Evolutionary conservation across 441 rosid species (phyloP).

Genomic region (Eutrema salsugineum): DNA sequence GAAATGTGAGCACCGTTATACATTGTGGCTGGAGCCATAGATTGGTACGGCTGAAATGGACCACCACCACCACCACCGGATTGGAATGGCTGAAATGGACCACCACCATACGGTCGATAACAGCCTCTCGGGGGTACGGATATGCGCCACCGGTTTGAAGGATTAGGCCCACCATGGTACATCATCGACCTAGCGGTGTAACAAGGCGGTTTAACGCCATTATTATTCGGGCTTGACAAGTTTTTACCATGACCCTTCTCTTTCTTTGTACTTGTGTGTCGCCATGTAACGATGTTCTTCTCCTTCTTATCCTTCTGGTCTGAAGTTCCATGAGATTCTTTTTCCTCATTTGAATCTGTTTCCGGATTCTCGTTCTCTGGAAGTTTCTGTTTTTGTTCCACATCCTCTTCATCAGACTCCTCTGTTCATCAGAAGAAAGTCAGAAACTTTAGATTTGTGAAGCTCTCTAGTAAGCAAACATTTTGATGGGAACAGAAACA

Average conservation of each 20-base stretch:
- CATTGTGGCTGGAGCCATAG: background rate
- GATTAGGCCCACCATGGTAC: background rate
- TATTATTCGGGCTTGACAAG: background rate
- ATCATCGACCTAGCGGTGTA: background rate
- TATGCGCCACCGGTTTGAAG: constrained; percentile 5
- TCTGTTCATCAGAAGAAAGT: constrained; percentile 27
- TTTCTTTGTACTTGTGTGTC: constrained; percentile 19
- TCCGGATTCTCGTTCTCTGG: constrained; percentile 15
- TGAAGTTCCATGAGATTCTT: background rate
- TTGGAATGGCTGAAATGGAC: background rate
- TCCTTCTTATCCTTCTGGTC: background rate
- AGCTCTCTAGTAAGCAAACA: background rate
- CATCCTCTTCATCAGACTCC: background rate
- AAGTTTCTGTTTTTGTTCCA: background rate
- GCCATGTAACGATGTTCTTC: constrained; percentile 14
- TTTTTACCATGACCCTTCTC: background rate
- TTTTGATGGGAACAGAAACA: background rate
- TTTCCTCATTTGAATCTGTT: constrained; percentile 7
- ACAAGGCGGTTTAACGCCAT: background rate
- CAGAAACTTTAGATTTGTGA: background rate
- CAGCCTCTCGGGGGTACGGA: background rate
- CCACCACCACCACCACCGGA: background rate
- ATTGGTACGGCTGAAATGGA: constrained; percentile 7
- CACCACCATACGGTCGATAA: constrained; percentile 8
- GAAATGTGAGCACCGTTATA: constrained; percentile 8